Evolutionary conservation across 2,329 filamentous ascomycete genomes (phyloP).

Genomic region (Ascochyta clinopodiicola): DNA sequence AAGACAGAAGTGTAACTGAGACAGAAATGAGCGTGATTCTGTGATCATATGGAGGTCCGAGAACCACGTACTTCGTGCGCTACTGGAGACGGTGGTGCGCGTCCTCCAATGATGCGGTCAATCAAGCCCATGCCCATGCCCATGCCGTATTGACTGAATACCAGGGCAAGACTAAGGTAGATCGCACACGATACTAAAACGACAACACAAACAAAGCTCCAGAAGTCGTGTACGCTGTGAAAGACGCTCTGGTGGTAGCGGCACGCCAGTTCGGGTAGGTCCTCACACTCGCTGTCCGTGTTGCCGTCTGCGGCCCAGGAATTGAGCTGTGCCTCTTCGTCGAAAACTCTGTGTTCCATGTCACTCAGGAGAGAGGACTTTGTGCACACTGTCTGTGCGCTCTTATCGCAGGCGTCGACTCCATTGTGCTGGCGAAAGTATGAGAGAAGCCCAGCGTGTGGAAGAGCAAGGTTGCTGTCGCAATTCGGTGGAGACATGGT

Average conservation of each 20-base stretch:
- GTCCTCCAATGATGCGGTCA: not conserved
- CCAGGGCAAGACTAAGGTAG: not conserved
- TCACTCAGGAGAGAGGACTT: not conserved
- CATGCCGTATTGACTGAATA: not conserved
- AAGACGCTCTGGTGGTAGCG: not conserved
- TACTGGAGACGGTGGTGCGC: not conserved
- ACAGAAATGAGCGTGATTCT: not conserved
- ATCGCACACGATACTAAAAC: not conserved
- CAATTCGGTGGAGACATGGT: slow-evolving; percentile 8
- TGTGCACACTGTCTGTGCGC: not conserved
- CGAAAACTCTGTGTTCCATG: not conserved
- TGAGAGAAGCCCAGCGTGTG: slow-evolving; percentile 21
- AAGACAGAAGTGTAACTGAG: slow-evolving; percentile 32
- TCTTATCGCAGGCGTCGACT: not conserved
- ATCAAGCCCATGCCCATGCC: not conserved
- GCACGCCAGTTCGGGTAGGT: not conserved
- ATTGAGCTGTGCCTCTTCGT: not conserved
- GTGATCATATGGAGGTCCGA: not conserved
- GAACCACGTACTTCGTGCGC: not conserved
- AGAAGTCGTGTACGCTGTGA: not conserved
- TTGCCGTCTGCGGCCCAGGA: not conserved
- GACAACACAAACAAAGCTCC: not conserved
- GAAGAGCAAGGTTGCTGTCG: slow-evolving; percentile 15
- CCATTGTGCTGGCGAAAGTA: slow-evolving; percentile 16
- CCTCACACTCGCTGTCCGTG: not conserved